phyloP scores from a whole-genome alignment of 164 flowering plant species.

The Umbellularia californica region DNA sequence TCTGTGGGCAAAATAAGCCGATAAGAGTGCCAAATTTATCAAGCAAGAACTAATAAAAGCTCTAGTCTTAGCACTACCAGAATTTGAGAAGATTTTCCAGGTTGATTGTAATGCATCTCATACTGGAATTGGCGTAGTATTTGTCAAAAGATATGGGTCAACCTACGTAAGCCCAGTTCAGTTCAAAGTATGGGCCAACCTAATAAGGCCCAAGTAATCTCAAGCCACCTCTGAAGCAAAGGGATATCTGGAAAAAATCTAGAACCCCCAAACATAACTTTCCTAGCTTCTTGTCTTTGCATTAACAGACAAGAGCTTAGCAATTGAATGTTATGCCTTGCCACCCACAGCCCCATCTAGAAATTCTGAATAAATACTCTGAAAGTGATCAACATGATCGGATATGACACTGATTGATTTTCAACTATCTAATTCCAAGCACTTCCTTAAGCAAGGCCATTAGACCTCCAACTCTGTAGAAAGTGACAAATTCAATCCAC shows the following conservation, averaged over 20 bases:
- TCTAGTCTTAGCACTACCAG: too few species aligned
- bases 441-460: constrained; percentile 48
- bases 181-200: too few species aligned
- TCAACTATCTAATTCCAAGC: constrained; percentile 53
- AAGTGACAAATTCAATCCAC: background rate
- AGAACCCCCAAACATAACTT: constrained; percentile 64
- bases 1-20: too few species aligned
- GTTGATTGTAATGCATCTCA: too few species aligned
- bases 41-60: too few species aligned
- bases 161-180: too few species aligned
- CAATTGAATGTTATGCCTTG: constrained; percentile 78
- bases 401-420: constrained; percentile 39
- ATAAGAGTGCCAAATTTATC: too few species aligned
- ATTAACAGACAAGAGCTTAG: constrained; percentile 66
- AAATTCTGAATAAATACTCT: constrained; percentile 50
- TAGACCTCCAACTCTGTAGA: constrained; percentile 47
- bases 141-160: too few species aligned
- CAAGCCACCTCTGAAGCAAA: constrained; percentile 86
- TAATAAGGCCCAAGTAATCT: constrained; percentile 62
- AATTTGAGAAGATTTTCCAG: too few species aligned
- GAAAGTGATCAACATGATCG: constrained; percentile 63
- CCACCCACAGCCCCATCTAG: constrained; percentile 98
- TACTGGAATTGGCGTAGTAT: too few species aligned
- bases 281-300: constrained; percentile 52
- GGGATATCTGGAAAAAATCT: constrained; percentile 78